These are phyloP conservation scores for Tricholoma hemisulphureum DNA, from an alignment of 768 basidiomycete genomes.

Conservation along the genomic window DNA sequence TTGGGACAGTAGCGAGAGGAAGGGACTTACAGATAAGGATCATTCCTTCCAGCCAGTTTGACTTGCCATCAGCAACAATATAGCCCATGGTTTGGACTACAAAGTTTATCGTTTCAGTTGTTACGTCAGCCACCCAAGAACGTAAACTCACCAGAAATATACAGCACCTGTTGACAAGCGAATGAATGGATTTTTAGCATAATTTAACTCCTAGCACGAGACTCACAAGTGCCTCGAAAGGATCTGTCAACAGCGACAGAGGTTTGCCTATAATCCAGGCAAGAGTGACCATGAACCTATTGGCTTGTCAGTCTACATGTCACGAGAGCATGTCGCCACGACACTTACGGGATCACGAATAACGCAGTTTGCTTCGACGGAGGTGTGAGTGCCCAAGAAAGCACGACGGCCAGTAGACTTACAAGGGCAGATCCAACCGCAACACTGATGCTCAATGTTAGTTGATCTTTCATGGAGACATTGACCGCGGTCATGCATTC, in stretches of 20 bases:
- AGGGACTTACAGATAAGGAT: slow-evolving; percentile 22
- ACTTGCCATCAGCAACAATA: slow-evolving; percentile 77
- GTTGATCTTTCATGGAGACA: slow-evolving; percentile 85
- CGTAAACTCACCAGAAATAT: slow-evolving; percentile 38
- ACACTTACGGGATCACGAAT: slow-evolving; percentile 75
- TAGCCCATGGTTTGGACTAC: slow-evolving; percentile 82
- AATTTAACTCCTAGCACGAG: slow-evolving; percentile 16
- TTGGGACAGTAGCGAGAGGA: neutral
- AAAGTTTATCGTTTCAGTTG: neutral
- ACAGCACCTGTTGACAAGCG: slow-evolving; percentile 31
- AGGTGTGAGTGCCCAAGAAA: neutral
- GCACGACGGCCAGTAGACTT: slow-evolving; percentile 25
- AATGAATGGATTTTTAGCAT: neutral
- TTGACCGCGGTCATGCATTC: slow-evolving; percentile 91
- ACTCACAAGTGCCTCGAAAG: slow-evolving; percentile 75
- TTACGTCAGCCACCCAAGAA: neutral
- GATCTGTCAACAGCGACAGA: slow-evolving; percentile 80
- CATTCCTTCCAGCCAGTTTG: slow-evolving; percentile 79
- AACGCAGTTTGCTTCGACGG: slow-evolving; percentile 70
- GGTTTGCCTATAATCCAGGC: slow-evolving; percentile 85
- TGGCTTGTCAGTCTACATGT: neutral
- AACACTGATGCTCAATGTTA: slow-evolving; percentile 84
- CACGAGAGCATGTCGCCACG: neutral
- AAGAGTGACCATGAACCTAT: slow-evolving; percentile 68
- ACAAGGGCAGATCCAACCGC: slow-evolving; percentile 88